Evolutionary conservation across 257 asterid species (phyloP).

Genomic region (Nyctanthes arbortristis): DNA sequence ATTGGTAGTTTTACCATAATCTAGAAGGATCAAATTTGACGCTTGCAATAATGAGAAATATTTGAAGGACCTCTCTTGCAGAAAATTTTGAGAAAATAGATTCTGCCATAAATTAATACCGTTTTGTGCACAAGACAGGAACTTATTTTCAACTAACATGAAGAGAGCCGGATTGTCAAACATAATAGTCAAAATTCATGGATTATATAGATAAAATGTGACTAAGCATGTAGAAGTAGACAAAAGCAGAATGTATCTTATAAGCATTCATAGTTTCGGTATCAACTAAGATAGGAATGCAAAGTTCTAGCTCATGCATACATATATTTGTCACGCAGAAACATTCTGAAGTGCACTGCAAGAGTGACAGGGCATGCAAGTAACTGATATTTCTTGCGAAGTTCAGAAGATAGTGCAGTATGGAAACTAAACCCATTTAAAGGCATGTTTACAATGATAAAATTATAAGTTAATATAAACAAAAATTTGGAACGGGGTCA

Average conservation of each 20-base stretch:
- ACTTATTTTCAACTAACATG: background rate
- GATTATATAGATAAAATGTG: background rate
- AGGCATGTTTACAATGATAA: background rate
- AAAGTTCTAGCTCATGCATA: too few relatives aligned
- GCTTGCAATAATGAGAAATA: background rate
- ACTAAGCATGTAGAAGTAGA: background rate
- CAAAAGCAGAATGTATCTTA: background rate
- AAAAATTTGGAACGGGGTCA: background rate
- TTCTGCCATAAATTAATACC: background rate
- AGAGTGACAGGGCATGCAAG: background rate
- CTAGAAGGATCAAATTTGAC: too few relatives aligned
- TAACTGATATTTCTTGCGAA: background rate
- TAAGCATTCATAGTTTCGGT: background rate
- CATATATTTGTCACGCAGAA: background rate
- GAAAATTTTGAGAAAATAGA: background rate
- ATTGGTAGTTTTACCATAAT: background rate
- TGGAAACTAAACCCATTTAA: background rate
- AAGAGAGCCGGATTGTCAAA: background rate
- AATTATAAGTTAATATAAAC: conserved; percentile 16
- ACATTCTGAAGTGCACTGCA: background rate
- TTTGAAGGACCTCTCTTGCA: background rate
- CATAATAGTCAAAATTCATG: background rate
- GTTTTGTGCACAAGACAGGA: background rate
- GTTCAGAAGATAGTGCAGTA: background rate
- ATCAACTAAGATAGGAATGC: background rate